Evolutionary conservation across 176 grass and related monocot species (phyloP).

Genomic region (Aegilops tauschii): DNA sequence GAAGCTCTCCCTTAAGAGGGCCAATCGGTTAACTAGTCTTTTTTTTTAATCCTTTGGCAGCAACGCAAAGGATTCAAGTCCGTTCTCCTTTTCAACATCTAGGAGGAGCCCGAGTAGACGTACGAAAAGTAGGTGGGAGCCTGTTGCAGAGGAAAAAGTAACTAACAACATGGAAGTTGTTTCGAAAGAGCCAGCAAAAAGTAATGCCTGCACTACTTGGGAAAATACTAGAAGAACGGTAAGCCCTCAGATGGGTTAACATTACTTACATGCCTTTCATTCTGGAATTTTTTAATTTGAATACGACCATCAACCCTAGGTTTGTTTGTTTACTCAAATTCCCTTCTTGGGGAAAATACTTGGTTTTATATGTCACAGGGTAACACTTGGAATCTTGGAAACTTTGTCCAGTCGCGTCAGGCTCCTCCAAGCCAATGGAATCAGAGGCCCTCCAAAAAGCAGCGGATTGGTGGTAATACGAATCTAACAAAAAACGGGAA

Average conservation of each 20-base stretch:
- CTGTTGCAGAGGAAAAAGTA: constrained; percentile 55
- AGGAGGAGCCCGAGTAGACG: constrained; percentile 51
- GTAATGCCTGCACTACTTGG: constrained; percentile 31
- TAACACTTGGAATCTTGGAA: constrained; percentile 50
- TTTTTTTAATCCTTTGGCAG: constrained; percentile 48
- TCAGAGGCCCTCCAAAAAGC: constrained; percentile 48
- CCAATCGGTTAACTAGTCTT: background rate
- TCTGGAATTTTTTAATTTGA: background rate
- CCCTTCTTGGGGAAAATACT: constrained; percentile 4
- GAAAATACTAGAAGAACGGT: constrained; percentile 54
- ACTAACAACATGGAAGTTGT: constrained; percentile 38
- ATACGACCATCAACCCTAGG: background rate
- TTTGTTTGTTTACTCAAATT: constrained; percentile 14
- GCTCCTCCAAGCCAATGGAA: constrained; percentile 39
- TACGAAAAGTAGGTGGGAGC: constrained; percentile 84
- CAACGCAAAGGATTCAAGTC: constrained; percentile 43
- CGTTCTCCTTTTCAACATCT: constrained; percentile 39
- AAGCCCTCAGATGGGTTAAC: constrained; percentile 13
- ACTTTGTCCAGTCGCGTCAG: constrained; percentile 45
- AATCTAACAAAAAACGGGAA: constrained; percentile 48
- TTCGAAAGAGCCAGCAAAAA: constrained; percentile 36
- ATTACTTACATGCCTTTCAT: background rate
- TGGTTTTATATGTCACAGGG: constrained; percentile 30
- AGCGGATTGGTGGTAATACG: constrained; percentile 27
- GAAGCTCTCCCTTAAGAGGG: background rate